phyloP scores from a whole-genome alignment of 345 rosid species.

The Chamaenerion angustifolium region DNA sequence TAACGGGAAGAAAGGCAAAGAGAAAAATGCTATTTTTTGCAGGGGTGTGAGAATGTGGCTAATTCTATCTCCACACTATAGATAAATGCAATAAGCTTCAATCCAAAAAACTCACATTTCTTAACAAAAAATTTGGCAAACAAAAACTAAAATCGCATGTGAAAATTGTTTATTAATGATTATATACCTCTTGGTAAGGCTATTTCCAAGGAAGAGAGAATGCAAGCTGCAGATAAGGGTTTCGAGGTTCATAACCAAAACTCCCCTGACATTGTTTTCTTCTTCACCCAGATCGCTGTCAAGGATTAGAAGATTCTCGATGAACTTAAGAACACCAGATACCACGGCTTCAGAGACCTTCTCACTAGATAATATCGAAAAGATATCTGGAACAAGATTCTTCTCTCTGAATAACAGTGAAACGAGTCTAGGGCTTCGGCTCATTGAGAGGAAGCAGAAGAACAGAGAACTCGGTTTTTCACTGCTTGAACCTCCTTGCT shows the following conservation, averaged over 20 bases:
- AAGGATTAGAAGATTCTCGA: slow-evolving; percentile 67
- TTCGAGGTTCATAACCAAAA: slow-evolving; percentile 45
- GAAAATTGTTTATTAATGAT: not conserved
- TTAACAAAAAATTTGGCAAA: not conserved
- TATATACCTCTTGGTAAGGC: slow-evolving; percentile 47
- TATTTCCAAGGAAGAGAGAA: slow-evolving; percentile 36
- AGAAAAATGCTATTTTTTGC: too few species aligned
- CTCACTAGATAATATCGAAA: slow-evolving; percentile 49
- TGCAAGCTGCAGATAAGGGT: slow-evolving; percentile 59
- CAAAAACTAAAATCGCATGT: not conserved
- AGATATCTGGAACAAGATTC: slow-evolving; percentile 66
- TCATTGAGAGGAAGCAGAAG: slow-evolving; percentile 89
- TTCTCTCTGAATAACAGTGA: slow-evolving; percentile 46
- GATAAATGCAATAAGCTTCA: too few species aligned
- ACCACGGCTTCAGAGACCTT: slow-evolving; percentile 77
- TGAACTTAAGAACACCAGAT: slow-evolving; percentile 52
- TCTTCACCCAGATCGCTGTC: slow-evolving; percentile 43
- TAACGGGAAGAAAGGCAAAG: too few species aligned
- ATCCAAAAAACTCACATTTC: too few species aligned
- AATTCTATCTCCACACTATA: too few species aligned
- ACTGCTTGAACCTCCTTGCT: slow-evolving; percentile 88
- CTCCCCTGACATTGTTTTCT: slow-evolving; percentile 19
- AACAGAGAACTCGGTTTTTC: slow-evolving; percentile 86
- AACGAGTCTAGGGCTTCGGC: slow-evolving; percentile 51
- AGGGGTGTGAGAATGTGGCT: too few species aligned